These are phyloP conservation scores for Solanum dulcamara DNA, from an alignment of 257 asterid genomes.

Conservation along the genomic window DNA sequence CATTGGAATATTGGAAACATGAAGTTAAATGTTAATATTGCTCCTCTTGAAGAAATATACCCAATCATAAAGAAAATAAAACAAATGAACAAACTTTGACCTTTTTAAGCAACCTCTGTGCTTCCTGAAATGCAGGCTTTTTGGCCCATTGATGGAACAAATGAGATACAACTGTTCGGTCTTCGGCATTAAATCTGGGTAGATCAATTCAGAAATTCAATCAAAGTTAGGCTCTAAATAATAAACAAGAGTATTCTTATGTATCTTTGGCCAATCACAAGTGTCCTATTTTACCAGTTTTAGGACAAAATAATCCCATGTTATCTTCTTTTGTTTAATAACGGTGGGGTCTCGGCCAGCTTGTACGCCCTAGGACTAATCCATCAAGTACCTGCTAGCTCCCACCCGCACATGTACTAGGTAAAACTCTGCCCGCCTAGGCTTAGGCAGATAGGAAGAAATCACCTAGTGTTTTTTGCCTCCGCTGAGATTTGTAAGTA, in stretches of 20 bases:
- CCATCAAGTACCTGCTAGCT: neutral
- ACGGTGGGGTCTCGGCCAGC: neutral
- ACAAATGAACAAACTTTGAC: slow-evolving; percentile 19
- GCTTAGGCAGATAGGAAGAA: neutral
- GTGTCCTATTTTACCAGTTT: neutral
- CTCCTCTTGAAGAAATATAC: neutral
- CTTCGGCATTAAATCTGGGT: slow-evolving; percentile 59
- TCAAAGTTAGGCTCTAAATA: neutral
- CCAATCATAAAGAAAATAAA: neutral
- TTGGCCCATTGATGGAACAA: slow-evolving; percentile 93
- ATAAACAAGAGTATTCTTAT: neutral
- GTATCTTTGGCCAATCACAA: neutral
- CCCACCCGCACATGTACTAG: neutral
- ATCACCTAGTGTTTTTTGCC: neutral
- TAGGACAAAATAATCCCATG: neutral
- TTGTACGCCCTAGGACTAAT: neutral
- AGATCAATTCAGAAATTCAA: neutral
- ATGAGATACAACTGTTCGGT: slow-evolving; percentile 73
- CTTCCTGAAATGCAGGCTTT: slow-evolving; percentile 89
- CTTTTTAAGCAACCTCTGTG: slow-evolving; percentile 85
- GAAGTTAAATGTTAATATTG: neutral
- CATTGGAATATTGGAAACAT: neutral
- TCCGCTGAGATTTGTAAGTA: neutral
- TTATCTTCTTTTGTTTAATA: neutral
- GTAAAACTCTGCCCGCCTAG: neutral